Evolutionary conservation across 1,284 basidiomycete species (phyloP).

Genomic region (Wallemia ichthyophaga): DNA sequence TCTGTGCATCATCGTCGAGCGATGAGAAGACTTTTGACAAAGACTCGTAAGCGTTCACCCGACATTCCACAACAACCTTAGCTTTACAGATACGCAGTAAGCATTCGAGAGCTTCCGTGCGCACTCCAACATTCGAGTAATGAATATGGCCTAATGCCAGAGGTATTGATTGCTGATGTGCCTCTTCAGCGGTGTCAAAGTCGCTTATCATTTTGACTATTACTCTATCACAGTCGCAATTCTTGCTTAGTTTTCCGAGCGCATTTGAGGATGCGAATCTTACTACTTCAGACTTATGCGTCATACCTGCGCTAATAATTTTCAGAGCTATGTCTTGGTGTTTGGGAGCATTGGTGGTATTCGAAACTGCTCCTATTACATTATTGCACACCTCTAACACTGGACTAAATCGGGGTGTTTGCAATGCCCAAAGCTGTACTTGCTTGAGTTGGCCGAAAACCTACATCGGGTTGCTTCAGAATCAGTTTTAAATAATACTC

Average conservation of each 20-base stretch:
- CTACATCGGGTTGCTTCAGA: not conserved
- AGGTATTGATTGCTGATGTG: not conserved
- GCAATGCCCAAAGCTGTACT: not conserved
- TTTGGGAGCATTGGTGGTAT: not conserved
- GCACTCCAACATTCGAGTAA: not conserved
- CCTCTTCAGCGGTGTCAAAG: not conserved
- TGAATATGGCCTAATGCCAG: not conserved
- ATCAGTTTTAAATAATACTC: not conserved
- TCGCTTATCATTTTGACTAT: not conserved
- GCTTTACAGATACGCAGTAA: not conserved
- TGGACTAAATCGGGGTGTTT: not conserved
- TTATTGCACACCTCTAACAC: not conserved
- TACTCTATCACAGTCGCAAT: not conserved
- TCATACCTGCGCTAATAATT: not conserved
- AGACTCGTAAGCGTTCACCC: not conserved
- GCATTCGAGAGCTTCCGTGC: not conserved
- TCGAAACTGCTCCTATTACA: not conserved
- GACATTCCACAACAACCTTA: not conserved
- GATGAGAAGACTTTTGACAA: not conserved
- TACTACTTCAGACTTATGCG: not conserved
- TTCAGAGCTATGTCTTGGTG: not conserved
- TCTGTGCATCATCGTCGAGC: not conserved
- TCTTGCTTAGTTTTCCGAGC: not conserved
- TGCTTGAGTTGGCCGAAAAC: not conserved
- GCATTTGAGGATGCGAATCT: not conserved